phyloP scores from a whole-genome alignment of 2,329 filamentous ascomycete genomes.

The Colletotrichum spaethianum region DNA sequence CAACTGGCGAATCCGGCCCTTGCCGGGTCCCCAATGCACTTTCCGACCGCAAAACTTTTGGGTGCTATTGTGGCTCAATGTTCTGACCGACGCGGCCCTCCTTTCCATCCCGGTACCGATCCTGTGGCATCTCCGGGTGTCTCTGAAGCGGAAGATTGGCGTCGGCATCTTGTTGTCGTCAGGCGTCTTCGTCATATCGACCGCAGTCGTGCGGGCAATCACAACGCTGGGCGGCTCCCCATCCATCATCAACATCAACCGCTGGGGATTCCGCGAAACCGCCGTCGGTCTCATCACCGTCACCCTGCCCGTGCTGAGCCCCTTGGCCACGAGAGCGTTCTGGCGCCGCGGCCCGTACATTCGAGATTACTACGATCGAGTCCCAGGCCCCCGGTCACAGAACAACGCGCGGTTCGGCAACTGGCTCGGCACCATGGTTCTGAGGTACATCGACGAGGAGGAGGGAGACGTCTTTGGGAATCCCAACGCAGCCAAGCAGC shows the following conservation, averaged over 20 bases:
- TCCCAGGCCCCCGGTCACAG: neutral
- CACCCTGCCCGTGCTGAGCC: constrained; percentile 41
- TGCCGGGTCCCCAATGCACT: constrained; percentile 42
- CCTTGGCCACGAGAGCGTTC: constrained; percentile 40
- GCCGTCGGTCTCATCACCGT: constrained; percentile 44
- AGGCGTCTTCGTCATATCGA: constrained; percentile 47
- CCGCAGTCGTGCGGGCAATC: constrained; percentile 45
- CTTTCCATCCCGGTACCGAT: constrained; percentile 47
- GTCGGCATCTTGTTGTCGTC: constrained; percentile 46
- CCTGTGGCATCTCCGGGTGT: constrained; percentile 43
- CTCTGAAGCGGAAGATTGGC: constrained; percentile 40
- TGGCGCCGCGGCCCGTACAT: constrained; percentile 41
- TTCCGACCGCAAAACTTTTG: constrained; percentile 46
- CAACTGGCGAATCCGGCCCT: constrained; percentile 46
- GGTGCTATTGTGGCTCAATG: constrained; percentile 44
- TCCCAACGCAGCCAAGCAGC: neutral
- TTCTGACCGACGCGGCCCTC: constrained; percentile 45
- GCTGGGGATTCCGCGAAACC: constrained; percentile 44
- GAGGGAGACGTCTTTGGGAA: neutral
- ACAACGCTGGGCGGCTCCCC: constrained; percentile 43
- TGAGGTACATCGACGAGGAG: constrained; percentile 34
- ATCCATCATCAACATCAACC: constrained; percentile 46
- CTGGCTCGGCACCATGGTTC: constrained; percentile 22
- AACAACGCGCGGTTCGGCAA: constrained; percentile 32
- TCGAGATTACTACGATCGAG: constrained; percentile 28